Base-by-base conservation (phyloP, 257 asterid species). In the Lycium ferocissimum region DNA sequence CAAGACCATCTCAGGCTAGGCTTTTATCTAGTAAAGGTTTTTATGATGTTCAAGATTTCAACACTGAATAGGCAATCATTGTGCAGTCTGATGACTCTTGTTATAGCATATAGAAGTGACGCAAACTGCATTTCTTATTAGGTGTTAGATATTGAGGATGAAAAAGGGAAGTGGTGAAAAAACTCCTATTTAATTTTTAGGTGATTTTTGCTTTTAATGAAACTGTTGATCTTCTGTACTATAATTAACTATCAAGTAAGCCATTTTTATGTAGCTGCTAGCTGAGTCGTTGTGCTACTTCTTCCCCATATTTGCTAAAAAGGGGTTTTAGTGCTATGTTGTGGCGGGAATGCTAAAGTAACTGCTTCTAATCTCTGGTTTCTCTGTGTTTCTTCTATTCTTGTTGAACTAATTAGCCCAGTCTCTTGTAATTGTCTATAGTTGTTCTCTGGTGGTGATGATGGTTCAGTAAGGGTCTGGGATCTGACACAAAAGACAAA, bases 381-480 rank as follows among this genome's bases (percentile, higher is more conserved):
- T 22, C 61, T 75, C 59, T 47, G 7, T 4, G 51, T 45, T 45
- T 45, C 51, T 45, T 45, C 51, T 45, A 6, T 45, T 45, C 51
- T 45, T 45, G 51, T 45, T 45, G 51, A 45, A 45, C 51, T 45
- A 45, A 45, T 72, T 65, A 58, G 66, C 62, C 85, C 56, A 49
- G 51, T 45, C 8, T 45, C 4, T 45, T 45, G 51, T 45, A 45
- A 69, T 83, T 86, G 58, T 70, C 83, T 81, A 37, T 91, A 95
- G 99, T 94, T 95, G 82, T 94, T 94, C 87, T 90, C 99, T 18
- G 93, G 92, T 47, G 90, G 99, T 84, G 98, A 94, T 85, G 99
- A 95, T 85, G 83, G 93, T 49, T 89, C 91, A 82, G 92, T 92
- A 71, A 88, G 90, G 86, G 92, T 92, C 40, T 95, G 99, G 99